A percentile compares a stretch with the other conserved stretches of the same genome.
These are phyloP conservation scores for Trichoderma simmonsii DNA, from an alignment of 2,329 filamentous ascomycete genomes.

Conservation along the genomic window DNA sequence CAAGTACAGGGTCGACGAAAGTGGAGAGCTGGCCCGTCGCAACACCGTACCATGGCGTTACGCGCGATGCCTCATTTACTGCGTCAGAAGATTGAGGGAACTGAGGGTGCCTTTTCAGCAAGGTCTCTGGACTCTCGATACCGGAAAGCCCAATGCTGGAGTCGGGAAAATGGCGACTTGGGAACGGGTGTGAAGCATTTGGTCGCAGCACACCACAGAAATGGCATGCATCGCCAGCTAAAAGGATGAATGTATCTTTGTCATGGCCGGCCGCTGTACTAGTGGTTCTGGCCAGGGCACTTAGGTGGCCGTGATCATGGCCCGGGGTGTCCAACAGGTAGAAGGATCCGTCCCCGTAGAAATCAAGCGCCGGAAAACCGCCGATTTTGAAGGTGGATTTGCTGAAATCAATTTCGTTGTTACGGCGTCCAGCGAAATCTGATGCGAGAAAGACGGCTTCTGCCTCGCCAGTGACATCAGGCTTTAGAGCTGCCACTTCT, in stretches of 20 bases:
- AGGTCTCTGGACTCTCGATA: background rate
- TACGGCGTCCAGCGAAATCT: conserved; percentile 21
- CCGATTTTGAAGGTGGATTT: conserved; percentile 27
- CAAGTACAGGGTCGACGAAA: background rate
- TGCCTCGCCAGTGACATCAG: conserved; percentile 20
- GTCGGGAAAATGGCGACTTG: background rate
- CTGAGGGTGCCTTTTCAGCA: background rate
- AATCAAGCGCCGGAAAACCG: conserved; percentile 39
- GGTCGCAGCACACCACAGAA: conserved; percentile 2
- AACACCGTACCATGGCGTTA: background rate
- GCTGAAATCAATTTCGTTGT: conserved; percentile 23
- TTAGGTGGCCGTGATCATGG: conserved; percentile 24
- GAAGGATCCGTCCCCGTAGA: conserved; percentile 40
- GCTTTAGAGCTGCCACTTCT: conserved; percentile 14
- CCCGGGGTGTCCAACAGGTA: conserved; percentile 38
- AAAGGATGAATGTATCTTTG: conserved; percentile 23
- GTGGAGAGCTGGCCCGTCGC: background rate
- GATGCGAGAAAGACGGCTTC: conserved; percentile 18
- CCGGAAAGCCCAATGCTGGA: background rate
- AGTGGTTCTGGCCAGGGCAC: conserved; percentile 23
- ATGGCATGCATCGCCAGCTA: conserved; percentile 26
- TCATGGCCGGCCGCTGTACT: background rate
- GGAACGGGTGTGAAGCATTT: background rate
- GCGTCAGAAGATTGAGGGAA: background rate
- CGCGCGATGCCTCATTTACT: background rate